These are phyloP conservation scores for Globisporangium paroecandrum DNA, from an alignment of 352 stramenopile species.

Conservation along the genomic window DNA sequence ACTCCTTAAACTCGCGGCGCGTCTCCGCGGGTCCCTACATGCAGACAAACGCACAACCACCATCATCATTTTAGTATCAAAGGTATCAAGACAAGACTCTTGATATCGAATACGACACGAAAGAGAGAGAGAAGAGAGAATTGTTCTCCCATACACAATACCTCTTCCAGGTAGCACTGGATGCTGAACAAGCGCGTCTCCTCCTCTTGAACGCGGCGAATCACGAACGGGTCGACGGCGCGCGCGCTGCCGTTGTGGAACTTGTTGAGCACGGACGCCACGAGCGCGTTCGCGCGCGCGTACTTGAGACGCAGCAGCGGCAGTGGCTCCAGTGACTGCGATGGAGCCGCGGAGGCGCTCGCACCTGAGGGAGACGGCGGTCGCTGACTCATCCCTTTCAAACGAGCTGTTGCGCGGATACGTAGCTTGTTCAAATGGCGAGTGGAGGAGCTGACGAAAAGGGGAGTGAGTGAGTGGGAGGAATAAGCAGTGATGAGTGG, in stretches of 20 bases:
- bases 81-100: neutral
- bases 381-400: neutral
- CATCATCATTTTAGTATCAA: neutral
- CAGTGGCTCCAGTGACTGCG: neutral
- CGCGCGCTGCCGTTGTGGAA: slow-evolving; percentile 67
- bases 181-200: slow-evolving; percentile 61
- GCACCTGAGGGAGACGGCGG: neutral
- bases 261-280: slow-evolving; percentile 66
- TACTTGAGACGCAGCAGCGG: slow-evolving; percentile 33
- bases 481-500: neutral
- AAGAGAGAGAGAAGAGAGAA: neutral
- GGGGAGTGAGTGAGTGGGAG: neutral
- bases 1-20: slow-evolving; percentile 41
- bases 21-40: slow-evolving; percentile 33
- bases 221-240: slow-evolving; percentile 66
- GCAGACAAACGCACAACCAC: too few relatives aligned
- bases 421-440: neutral
- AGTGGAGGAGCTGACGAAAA: neutral
- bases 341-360: neutral
- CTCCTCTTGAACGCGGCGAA: slow-evolving; percentile 44
- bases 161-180: slow-evolving; percentile 73
- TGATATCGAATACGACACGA: neutral
- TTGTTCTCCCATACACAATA: slow-evolving; percentile 8
- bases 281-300: slow-evolving; percentile 42
- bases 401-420: neutral